Base-by-base conservation (phyloP, 1,139 yeast genomes). In the Lodderomyces parapsilosis region DNA sequence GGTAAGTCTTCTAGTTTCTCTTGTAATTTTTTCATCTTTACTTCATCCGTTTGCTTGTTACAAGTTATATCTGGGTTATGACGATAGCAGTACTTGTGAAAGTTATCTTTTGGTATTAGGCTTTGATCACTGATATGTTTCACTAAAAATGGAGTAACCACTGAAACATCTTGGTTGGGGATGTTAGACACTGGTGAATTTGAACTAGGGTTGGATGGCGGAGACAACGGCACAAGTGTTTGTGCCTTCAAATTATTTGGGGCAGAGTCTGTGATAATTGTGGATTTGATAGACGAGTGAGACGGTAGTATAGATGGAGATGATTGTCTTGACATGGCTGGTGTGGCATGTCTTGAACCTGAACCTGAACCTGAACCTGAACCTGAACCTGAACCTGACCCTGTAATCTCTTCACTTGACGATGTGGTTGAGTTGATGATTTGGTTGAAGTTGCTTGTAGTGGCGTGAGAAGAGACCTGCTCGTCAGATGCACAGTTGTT, bases 41-140 rank as follows among this genome's bases (percentile, higher is more conserved):
- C 63, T 44, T 80, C 83, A 60, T 88, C 96, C 2, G 88, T 81
- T 45, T 74, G 76, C 53, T 84, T 83, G 60, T 83, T 84, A 59
- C 90, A 81, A 27, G 78, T 74, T 43, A 84, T 75, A 44, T 86
- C 93, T 4, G 98, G 98, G 56, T 91, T 88, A 63, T 91, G 98
- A 43, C 98, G 74, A 62, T 91, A 91, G 60, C 98, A 91, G 63
- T 80, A 90, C 51, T 77, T 74, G 53, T 80, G 83, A 56, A 66
- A 76, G 57, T 76, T 76, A 51, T 77, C 81, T 40, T 65, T 65
- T 18, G 76, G 76, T 27, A 73, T 68, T 49, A 60, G 56, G 39
- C 65, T 54, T 48, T 68, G 75, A 52, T 71, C 77, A 45, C 66
- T 61, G 25, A 74, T 71, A 51, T 74, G 78, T 48, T 69, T 71